A percentile compares a stretch with the other conserved stretches of the same genome.
phyloP scores from a whole-genome alignment of 2,329 filamentous ascomycete genomes.

The Fusarium irregulare region DNA sequence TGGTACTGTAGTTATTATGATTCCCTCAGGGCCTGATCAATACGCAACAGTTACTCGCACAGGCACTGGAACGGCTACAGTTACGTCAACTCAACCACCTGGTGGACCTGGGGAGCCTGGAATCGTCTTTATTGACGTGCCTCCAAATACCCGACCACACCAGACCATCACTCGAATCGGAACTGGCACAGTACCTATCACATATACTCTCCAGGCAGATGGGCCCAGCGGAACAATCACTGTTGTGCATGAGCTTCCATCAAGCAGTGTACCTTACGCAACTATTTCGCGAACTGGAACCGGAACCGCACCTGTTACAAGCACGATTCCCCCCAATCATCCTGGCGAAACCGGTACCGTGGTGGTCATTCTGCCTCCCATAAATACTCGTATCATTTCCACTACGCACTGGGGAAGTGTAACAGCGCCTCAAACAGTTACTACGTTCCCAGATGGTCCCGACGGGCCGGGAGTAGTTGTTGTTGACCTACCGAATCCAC shows the following conservation, averaged over 20 bases:
- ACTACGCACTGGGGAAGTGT: constrained; percentile 5
- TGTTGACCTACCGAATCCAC: neutral
- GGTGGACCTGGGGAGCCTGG: neutral
- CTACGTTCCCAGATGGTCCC: neutral
- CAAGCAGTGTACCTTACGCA: neutral
- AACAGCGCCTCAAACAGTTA: neutral
- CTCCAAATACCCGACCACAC: rapidly evolving
- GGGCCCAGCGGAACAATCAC: neutral
- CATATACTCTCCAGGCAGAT: neutral
- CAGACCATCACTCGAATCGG: neutral
- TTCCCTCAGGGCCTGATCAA: neutral
- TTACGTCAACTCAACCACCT: neutral
- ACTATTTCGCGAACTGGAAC: neutral
- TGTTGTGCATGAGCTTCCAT: neutral
- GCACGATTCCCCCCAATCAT: neutral
- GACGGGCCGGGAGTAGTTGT: neutral
- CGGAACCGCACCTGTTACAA: neutral
- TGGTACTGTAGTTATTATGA: neutral
- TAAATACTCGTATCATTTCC: neutral
- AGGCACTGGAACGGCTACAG: neutral
- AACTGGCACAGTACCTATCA: neutral
- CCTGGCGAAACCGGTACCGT: constrained; percentile 2
- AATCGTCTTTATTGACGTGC: neutral
- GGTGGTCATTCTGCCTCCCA: neutral
- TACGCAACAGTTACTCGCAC: constrained; percentile 5